Evolutionary conservation across 1,139 yeast genomes (phyloP), one percentile per base, ranked within the genome.

Genomic region (Hyphopichia burtonii): DNA sequence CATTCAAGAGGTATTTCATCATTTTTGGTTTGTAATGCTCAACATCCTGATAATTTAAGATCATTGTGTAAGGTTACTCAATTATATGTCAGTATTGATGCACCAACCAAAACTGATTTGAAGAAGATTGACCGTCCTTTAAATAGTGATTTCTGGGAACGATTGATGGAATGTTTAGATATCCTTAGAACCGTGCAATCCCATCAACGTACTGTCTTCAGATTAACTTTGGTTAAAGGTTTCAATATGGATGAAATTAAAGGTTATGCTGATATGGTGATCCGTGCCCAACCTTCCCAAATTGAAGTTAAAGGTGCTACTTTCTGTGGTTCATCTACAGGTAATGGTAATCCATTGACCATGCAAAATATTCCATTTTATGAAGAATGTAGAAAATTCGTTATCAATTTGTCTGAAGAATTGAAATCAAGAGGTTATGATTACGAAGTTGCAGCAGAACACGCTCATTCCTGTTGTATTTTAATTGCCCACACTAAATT

Each of bases 321-420:
- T 0, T 90, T 86, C 66, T 89, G 96, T 66, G 96, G 96, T 1
- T 83, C 94, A 0, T 81, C 88, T 16, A 71, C 68, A 47, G 87
- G 85, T 41, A 86, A 88, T 59, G 91, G 93, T 37, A 89, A 89
- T 57, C 93, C 96, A 38, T 73, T 90, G 51, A 89, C 97, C 3
- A 90, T 90, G 97, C 93, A 89, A 61, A 90, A 90, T 57, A 91
- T 90, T 42, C 98, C 98, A 37, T 90, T 87, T 58, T 90, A 90
- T 59, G 96, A 88, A 50, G 98, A 90, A 60, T 91, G 96, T 58
- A 83, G 82, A 54, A 67, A 63, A 6, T 90, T 90, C 60, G 96
- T 89, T 3, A 74, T 71, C 41, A 71, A 68, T 11, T 76, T 90
- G 50, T 76, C 80, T 34, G 66, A 64, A 3, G 89, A 83, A 51